Evolutionary conservation across 2,329 filamentous ascomycete genomes (phyloP), one percentile per base, ranked within the genome.

Genomic region (Cercospora sesami): DNA sequence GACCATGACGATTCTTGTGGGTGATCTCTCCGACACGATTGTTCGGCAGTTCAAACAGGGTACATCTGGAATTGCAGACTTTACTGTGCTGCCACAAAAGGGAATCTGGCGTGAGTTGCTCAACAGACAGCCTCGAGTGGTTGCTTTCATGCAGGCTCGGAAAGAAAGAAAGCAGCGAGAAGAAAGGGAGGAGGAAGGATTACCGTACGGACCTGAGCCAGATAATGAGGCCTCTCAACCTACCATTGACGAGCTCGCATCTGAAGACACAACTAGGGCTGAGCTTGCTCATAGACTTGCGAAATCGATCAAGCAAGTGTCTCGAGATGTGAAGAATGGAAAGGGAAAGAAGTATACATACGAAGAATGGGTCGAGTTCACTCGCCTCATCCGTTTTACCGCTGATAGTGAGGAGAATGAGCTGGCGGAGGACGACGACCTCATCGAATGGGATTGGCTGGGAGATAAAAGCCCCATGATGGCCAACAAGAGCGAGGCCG

Each of bases 281-380:
- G 83, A 89, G 39, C 81, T 93, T 4, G 88, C 86, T 0, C 79
- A 83, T 2, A 82, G 84, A 61, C 79, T 97, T 9, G 87, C 91
- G 2, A 84, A 88, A 36, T 89, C 91, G 71, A 95, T 97, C 65
- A 83, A 87, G 14, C 83, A 82, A 28, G 87, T 92, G 0, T 87
- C 88, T 1, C 82, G 86, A 59, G 87, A 95, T 75, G 81, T 91
- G 36, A 85, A 86, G 18, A 78, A 82, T 55, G 79, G 83, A 4
- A 84, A 86, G 2, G 83, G 85, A 0, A 89, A 88, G 65, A 85
- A 84, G 64, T 97, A 97, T 77, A 84, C 83, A 0, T 97, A 93
- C 71, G 88, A 93, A 72, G 90, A 96, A 76, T 96, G 93, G 94
- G 90, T 91, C 0, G 91, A 92, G 82, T 95, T 92, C 73, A 89